Conservation (phyloP, 768 basidiomycete genomes). For the Tricholoma sp. region DNA sequence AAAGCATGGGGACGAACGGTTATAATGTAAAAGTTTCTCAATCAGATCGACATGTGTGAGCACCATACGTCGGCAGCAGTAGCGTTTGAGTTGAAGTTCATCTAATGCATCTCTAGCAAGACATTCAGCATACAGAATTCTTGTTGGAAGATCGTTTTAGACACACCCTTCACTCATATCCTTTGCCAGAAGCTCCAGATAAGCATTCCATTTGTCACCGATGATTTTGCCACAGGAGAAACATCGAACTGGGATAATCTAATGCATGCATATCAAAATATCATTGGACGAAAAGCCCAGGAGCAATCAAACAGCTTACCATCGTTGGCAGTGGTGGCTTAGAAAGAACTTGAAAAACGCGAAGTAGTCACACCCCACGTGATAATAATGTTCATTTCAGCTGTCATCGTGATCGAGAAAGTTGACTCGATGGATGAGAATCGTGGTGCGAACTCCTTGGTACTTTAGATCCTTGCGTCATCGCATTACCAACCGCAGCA, state of each 20-base stretch:
- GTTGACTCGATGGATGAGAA: no score
- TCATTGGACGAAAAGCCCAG: background rate
- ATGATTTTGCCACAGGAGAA: constrained; percentile 98
- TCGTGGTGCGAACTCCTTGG: background rate
- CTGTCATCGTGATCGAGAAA: background rate
- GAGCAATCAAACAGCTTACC: background rate
- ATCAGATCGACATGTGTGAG: constrained; percentile 97
- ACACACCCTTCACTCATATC: constrained; percentile 88
- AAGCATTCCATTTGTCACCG: constrained; percentile 92
- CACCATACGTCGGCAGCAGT: constrained; percentile 97
- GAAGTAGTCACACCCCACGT: background rate
- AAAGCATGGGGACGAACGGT: constrained; percentile 53
- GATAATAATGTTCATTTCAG: background rate
- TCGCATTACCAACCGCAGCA: background rate
- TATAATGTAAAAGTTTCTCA: constrained; percentile 94
- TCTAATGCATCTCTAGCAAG: constrained; percentile 77
- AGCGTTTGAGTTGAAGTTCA: constrained; percentile 83
- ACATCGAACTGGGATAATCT: constrained; percentile 97
- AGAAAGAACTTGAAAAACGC: background rate
- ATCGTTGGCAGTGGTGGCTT: background rate
- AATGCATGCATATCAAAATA: background rate
- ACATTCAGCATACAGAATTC: background rate
- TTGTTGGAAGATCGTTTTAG: background rate
- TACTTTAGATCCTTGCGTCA: background rate
- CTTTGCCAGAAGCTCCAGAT: constrained; percentile 73